phyloP scores from a whole-genome alignment of 1,284 basidiomycete genomes.

The Mrakiaceae sp. region DNA sequence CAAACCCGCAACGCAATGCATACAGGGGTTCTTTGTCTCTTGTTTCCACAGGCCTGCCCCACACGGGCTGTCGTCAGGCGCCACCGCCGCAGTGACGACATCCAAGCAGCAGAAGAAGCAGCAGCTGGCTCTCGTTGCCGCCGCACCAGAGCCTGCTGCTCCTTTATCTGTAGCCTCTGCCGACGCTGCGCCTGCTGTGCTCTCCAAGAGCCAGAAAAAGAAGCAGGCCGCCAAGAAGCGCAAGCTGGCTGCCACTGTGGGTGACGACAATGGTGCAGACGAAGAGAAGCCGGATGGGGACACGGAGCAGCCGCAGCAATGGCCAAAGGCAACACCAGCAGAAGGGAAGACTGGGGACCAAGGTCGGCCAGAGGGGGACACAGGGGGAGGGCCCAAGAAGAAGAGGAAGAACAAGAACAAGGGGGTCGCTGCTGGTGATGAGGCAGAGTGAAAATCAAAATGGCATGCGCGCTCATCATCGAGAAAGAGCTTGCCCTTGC shows the following conservation, averaged over 20 bases:
- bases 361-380: neutral
- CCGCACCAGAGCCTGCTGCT: neutral
- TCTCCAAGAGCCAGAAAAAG: neutral
- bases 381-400: neutral
- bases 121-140: neutral
- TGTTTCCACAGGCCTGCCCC: conserved; percentile 7
- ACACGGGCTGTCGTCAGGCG: too few relatives aligned
- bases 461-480: too few relatives aligned
- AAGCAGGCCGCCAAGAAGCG: neutral
- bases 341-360: neutral
- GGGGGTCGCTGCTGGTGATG: too few relatives aligned
- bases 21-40: conserved; percentile 16
- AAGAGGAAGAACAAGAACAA: neutral
- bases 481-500: neutral
- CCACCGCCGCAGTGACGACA: too few relatives aligned
- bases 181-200: neutral
- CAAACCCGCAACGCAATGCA: neutral
- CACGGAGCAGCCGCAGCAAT: neutral
- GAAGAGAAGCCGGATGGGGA: neutral
- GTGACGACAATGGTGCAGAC: neutral
- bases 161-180: neutral
- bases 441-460: too few relatives aligned
- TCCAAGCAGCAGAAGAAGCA: too few relatives aligned
- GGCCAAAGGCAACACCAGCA: neutral
- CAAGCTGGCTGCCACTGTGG: neutral